These are phyloP conservation scores for Luffa acutangula DNA, from an alignment of 306 rosid genomes.

Conservation along the genomic window DNA sequence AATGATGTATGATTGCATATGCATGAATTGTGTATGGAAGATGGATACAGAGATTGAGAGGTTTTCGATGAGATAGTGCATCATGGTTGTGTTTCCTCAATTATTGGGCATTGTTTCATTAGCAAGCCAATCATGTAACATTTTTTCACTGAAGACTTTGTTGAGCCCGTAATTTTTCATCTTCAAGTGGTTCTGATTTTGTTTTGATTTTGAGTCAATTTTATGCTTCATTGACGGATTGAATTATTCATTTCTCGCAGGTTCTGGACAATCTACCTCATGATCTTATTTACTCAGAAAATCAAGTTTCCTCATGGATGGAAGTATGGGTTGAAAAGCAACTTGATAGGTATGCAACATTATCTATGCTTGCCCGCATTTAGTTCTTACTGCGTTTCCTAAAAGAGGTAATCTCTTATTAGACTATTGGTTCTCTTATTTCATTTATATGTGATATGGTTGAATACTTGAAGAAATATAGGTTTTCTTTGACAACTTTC, in stretches of 20 bases:
- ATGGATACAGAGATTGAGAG: neutral
- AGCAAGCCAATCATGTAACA: neutral
- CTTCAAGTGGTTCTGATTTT: neutral
- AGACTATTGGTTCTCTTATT: neutral
- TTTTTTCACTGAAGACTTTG: neutral
- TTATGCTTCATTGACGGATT: neutral
- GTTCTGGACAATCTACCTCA: slow-evolving; percentile 98
- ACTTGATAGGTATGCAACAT: slow-evolving; percentile 39
- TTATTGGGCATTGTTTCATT: neutral
- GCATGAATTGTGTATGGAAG: neutral
- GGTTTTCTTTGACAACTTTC: neutral
- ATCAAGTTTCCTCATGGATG: slow-evolving; percentile 80
- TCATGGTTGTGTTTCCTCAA: neutral
- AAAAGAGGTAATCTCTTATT: neutral
- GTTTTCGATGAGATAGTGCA: neutral
- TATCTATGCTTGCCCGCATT: neutral
- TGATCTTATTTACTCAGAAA: slow-evolving; percentile 75
- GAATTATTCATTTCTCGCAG: slow-evolving; percentile 27
- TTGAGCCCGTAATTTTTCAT: neutral
- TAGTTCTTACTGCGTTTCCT: neutral
- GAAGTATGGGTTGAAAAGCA: slow-evolving; percentile 90
- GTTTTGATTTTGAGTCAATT: neutral
- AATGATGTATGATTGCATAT: neutral
- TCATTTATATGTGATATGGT: neutral
- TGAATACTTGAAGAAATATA: neutral